Percentiles rank a stretch among this genome's conserved stretches.
These are phyloP conservation scores for Centaurea solstitialis DNA, from an alignment of 129 eudicot genomes.

Conservation along the genomic window DNA sequence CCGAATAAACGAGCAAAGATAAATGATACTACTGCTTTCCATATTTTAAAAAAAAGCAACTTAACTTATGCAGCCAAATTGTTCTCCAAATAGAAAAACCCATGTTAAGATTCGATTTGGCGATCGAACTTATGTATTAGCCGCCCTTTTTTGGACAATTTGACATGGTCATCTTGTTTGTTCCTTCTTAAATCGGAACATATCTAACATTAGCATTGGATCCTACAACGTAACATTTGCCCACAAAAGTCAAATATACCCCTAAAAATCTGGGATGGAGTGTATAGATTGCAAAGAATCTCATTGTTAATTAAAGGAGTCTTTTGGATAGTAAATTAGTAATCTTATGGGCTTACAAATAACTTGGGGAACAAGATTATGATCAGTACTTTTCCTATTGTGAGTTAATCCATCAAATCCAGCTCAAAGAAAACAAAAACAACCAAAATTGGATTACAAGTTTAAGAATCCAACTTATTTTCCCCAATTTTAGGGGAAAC, in stretches of 20 bases:
- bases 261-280: background rate
- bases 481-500: background rate
- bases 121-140: constrained; percentile 3
- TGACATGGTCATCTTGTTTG: constrained; percentile 6
- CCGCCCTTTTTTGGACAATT: background rate
- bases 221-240: background rate
- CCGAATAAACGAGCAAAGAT: background rate
- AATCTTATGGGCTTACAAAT: background rate
- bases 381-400: background rate
- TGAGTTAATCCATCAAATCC: background rate
- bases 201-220: background rate
- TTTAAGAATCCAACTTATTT: background rate
- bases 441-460: background rate
- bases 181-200: background rate
- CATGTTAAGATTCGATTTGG: background rate
- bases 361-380: background rate
- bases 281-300: background rate
- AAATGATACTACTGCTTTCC: background rate
- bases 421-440: background rate
- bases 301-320: no score
- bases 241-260: background rate
- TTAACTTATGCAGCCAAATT: background rate
- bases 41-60: background rate
- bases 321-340: no score
- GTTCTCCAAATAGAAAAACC: background rate